A percentile compares a stretch with the other conserved stretches of the same genome.
phyloP scores from a whole-genome alignment of 2,329 filamentous ascomycete species.

The Aspergillus transmontanensis region DNA sequence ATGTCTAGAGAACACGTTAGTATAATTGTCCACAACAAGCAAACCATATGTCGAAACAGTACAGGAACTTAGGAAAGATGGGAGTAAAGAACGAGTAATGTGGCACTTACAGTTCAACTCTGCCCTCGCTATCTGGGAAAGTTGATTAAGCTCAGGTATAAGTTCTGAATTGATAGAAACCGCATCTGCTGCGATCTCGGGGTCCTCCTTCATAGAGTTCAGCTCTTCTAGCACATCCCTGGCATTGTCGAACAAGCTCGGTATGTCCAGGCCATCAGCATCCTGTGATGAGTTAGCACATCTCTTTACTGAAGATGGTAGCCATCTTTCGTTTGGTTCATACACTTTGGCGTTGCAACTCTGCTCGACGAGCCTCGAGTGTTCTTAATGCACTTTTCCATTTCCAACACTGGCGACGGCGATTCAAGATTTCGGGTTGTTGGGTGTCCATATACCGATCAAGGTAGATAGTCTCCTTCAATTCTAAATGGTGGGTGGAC shows the following conservation, averaged over 20 bases:
- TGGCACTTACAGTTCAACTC: constrained; percentile 49
- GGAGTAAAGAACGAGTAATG: not conserved
- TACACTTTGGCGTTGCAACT: constrained; percentile 44
- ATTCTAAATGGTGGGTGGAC: constrained; percentile 73
- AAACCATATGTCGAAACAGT: not conserved
- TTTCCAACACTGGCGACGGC: constrained; percentile 72
- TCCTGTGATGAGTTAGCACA: constrained; percentile 17
- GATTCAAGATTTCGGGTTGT: constrained; percentile 62
- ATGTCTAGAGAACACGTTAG: constrained; percentile 27
- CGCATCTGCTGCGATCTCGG: constrained; percentile 36
- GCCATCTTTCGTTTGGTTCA: not conserved
- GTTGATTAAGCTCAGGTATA: constrained; percentile 45
- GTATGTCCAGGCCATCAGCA: constrained; percentile 31
- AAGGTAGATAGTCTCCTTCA: constrained; percentile 81
- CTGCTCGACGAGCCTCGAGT: constrained; percentile 52
- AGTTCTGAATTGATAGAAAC: constrained; percentile 48
- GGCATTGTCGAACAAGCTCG: constrained; percentile 35
- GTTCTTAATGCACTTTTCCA: constrained; percentile 66
- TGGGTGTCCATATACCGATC: constrained; percentile 78
- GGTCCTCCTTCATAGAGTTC: constrained; percentile 37
- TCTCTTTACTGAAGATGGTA: constrained; percentile 13
- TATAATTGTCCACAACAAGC: not conserved
- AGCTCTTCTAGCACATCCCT: constrained; percentile 50
- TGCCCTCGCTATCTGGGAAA: constrained; percentile 47
- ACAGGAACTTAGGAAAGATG: not conserved